phyloP scores from a whole-genome alignment of 2,329 filamentous ascomycete genomes.

The Cryoendolithus antarcticus region DNA sequence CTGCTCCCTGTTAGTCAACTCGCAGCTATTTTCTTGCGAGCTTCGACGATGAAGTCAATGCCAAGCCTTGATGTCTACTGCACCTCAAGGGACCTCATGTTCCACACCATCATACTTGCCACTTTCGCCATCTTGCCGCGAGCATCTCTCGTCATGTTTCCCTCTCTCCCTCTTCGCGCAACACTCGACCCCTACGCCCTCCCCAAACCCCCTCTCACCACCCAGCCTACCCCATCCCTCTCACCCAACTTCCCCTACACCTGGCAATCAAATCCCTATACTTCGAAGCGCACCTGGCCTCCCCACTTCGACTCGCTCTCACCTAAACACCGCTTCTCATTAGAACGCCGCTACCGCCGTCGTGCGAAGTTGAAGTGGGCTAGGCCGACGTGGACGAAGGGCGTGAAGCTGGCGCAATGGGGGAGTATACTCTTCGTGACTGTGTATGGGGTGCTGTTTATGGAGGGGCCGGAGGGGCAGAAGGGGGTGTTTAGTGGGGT shows the following conservation, averaged over 20 bases:
- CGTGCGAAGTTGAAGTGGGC: conserved; percentile 50
- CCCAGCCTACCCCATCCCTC: background rate
- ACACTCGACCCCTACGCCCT: conserved; percentile 4
- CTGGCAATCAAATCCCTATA: conserved; percentile 46
- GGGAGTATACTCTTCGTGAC: conserved; percentile 42
- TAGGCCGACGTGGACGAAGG: conserved; percentile 53
- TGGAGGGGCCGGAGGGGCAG: conserved; percentile 32
- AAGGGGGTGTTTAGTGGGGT: conserved; percentile 3
- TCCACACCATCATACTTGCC: conserved; percentile 2
- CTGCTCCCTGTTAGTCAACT: too few relatives aligned
- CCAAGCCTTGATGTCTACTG: too few relatives aligned
- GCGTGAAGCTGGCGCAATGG: conserved; percentile 53
- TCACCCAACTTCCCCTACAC: conserved; percentile 16
- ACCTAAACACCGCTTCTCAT: conserved; percentile 60
- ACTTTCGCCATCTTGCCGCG: background rate
- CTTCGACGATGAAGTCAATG: too few relatives aligned
- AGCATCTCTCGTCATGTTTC: conserved; percentile 3
- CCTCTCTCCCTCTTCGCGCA: conserved; percentile 1
- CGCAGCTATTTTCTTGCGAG: too few relatives aligned
- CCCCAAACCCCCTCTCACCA: conserved; percentile 3
- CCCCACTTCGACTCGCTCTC: conserved; percentile 61
- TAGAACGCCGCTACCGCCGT: conserved; percentile 68
- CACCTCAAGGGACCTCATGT: too few relatives aligned
- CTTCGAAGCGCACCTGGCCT: conserved; percentile 62
- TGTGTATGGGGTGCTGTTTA: conserved; percentile 48